Base-by-base conservation (phyloP, 257 asterid species). In the Salvia rosmarinus region DNA sequence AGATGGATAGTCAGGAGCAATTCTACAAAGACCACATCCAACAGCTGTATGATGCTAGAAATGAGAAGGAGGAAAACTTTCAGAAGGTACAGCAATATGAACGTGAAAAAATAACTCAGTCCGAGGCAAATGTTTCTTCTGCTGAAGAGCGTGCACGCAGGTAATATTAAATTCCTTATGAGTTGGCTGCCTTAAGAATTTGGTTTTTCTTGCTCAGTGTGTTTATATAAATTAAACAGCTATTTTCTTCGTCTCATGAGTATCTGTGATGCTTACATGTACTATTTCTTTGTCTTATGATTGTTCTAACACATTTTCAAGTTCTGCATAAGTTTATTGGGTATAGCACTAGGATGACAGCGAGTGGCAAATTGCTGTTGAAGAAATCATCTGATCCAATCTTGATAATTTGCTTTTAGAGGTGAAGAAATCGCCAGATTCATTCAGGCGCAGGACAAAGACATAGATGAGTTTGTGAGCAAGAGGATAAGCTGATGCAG, bases 1-100 rank as follows among this genome's bases (percentile, higher is more conserved):
- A 91, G 97, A 88, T 90, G 95, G 91, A 92, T n/a, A 79, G 23
- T 46, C 95, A 83, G 70, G 96, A 88, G 62, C 42, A 77, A 20
- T 85, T 83, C 32, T 83, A 80, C 72, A 79, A 62, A 49, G 93
- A 87, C 0, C 83, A 81, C 52, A 74, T 87, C 40, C 72, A 81
- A 25, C 58, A 72, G 10, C 69, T 86, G 7, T 77, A 75, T 40
- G 85, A 82, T 37, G 88, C 77, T 47, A 82, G 89, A 80, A 79
- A 71, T 59, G 83, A 20, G 0, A 79, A 86, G 72, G 96, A 86
- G 82, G 92, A 85, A 13, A 37, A 73, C 17, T 85, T 90, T 19
- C 96, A 86, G 77, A 81, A 78, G 68, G 67, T 77, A 25, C 91
- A 83, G 73, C 94, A 74, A 19, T 4, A 44, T 68, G 75, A 85